Evolutionary conservation across 2,329 filamentous ascomycete genomes (phyloP).

Genomic region (Ceratocystis alfenasii): DNA sequence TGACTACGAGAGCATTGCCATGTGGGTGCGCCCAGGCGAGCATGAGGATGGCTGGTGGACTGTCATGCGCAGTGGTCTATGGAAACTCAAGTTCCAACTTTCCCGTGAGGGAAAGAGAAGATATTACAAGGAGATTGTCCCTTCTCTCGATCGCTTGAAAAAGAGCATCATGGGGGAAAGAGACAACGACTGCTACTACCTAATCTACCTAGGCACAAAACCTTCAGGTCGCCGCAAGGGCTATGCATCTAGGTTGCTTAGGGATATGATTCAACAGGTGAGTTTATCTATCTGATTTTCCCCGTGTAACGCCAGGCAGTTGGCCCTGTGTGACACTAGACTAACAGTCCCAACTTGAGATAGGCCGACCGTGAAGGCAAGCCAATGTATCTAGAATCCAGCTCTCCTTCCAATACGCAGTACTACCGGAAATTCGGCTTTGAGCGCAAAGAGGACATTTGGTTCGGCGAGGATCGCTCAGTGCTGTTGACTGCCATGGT

Average conservation of each 20-base stretch:
- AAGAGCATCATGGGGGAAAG: constrained; percentile 53
- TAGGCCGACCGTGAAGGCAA: constrained; percentile 57
- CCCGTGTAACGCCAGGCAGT: neutral
- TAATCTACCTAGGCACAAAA: constrained; percentile 72
- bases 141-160: constrained; percentile 63
- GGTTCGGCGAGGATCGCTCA: constrained; percentile 44
- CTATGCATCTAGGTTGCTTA: constrained; percentile 58
- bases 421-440: constrained; percentile 73
- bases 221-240: constrained; percentile 58
- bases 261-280: constrained; percentile 54
- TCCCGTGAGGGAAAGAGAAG: constrained; percentile 58
- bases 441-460: constrained; percentile 49
- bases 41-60: constrained; percentile 64
- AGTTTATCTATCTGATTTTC: constrained; percentile 25
- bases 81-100: constrained; percentile 64
- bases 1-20: constrained; percentile 63
- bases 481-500: constrained; percentile 72
- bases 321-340: neutral
- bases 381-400: constrained; percentile 69
- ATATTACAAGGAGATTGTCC: constrained; percentile 67
- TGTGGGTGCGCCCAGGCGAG: constrained; percentile 68
- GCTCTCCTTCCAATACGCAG: constrained; percentile 51
- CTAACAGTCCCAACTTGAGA: neutral
- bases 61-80: constrained; percentile 61
- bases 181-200: constrained; percentile 62